Conservation (phyloP, 495 filamentous ascomycete genomes). For the Penicillium ochrochloron region DNA sequence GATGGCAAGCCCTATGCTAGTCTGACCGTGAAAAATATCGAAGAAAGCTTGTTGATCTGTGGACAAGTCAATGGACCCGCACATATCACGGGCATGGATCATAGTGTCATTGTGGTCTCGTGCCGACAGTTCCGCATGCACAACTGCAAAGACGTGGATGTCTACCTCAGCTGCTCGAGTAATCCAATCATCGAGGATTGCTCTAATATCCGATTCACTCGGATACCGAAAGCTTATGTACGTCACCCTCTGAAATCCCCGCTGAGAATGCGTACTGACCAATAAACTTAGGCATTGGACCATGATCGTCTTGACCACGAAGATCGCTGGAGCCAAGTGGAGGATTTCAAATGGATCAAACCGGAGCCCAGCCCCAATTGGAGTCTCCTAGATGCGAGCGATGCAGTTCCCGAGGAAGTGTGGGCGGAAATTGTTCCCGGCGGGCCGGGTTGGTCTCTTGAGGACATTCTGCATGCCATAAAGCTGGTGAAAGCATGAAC, state of each 20-base stretch:
- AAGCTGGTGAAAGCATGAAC: conserved; percentile 46
- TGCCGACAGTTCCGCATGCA: conserved; percentile 92
- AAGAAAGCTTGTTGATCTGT: conserved; percentile 70
- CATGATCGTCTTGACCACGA: conserved; percentile 42
- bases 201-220: conserved; percentile 74
- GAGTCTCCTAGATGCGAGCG: conserved; percentile 64
- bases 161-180: conserved; percentile 82
- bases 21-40: conserved; percentile 72
- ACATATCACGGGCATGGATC: conserved; percentile 76
- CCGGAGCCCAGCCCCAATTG: conserved; percentile 86
- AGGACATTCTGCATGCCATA: conserved; percentile 68
- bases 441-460: conserved; percentile 61
- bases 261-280: not conserved
- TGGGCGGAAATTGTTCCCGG: conserved; percentile 76
- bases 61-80: conserved; percentile 77
- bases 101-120: conserved; percentile 74
- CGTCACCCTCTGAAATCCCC: conserved; percentile 33
- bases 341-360: conserved; percentile 98
- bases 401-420: conserved; percentile 63
- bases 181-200: conserved; percentile 95
- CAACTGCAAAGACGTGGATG: conserved; percentile 72
- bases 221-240: conserved; percentile 71
- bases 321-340: conserved; percentile 86
- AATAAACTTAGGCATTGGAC: conserved; percentile 37
- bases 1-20: conserved; percentile 71